Evolutionary conservation across 2,329 filamentous ascomycete genomes (phyloP).

Genomic region (Exophiala lecanii-corni): DNA sequence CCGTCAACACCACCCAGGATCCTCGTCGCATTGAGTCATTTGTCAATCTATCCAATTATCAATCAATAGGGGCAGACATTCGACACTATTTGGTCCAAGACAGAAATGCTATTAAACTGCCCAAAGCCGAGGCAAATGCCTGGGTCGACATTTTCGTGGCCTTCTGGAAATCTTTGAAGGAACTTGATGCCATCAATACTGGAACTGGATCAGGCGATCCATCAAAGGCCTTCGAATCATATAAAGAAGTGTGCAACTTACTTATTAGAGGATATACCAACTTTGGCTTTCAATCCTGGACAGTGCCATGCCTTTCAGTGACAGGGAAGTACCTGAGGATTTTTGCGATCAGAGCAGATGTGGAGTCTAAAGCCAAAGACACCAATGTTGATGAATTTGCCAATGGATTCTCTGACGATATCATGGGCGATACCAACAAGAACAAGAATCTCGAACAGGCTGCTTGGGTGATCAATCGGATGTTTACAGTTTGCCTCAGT

Average conservation of each 20-base stretch:
- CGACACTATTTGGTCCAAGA: conserved; percentile 65
- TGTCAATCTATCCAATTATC: conserved; percentile 64
- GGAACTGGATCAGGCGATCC: conserved; percentile 56
- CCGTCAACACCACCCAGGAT: conserved; percentile 59
- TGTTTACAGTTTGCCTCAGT: conserved; percentile 84
- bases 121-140: conserved; percentile 65
- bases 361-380: conserved; percentile 53
- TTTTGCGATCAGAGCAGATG: conserved; percentile 88
- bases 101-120: conserved; percentile 51
- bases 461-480: conserved; percentile 81
- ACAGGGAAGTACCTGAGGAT: conserved; percentile 79
- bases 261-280: conserved; percentile 78
- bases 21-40: conserved; percentile 65
- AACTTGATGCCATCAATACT: conserved; percentile 64
- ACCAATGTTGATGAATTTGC: conserved; percentile 42
- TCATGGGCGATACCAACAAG: conserved; percentile 69
- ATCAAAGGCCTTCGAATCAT: conserved; percentile 77
- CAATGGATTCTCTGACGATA: conserved; percentile 68
- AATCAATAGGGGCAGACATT: conserved; percentile 64
- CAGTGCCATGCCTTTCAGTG: conserved; percentile 82
- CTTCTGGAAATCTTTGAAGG: conserved; percentile 78
- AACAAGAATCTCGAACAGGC: conserved; percentile 87
- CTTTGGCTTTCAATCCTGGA: conserved; percentile 78
- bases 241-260: conserved; percentile 76
- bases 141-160: conserved; percentile 81